These are phyloP conservation scores for Suillus americanus DNA, from an alignment of 768 basidiomycete species.

Conservation along the genomic window DNA sequence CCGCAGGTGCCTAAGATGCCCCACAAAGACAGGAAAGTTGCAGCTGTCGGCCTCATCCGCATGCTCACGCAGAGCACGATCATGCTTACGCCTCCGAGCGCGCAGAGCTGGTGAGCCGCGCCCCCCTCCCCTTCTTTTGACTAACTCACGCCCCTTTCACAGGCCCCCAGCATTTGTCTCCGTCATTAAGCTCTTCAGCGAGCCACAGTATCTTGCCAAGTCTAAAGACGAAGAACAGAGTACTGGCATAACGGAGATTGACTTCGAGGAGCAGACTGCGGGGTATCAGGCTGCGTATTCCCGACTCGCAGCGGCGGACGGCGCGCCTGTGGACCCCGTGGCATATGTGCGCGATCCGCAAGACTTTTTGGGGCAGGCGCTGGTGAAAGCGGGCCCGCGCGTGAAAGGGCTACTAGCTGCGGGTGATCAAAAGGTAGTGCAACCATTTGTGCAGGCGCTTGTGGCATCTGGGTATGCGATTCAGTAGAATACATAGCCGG, in stretches of 20 bases:
- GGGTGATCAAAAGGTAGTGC: conserved; percentile 18
- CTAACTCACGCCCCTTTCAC: not conserved
- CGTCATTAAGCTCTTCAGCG: conserved; percentile 73
- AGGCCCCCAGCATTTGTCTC: conserved; percentile 74
- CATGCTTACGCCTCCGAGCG: conserved; percentile 66
- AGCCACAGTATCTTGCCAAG: conserved; percentile 65
- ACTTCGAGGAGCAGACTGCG: conserved; percentile 86
- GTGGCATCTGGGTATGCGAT: conserved; percentile 30
- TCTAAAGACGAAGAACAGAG: conserved; percentile 44
- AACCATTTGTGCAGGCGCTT: conserved; percentile 32
- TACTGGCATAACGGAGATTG: conserved; percentile 69
- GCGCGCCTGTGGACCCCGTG: conserved; percentile 56
- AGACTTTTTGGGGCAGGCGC: conserved; percentile 49
- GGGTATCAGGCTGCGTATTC: conserved; percentile 97
- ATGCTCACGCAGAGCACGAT: conserved; percentile 71
- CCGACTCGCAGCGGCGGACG: conserved; percentile 80
- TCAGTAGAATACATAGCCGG: conserved; percentile 9
- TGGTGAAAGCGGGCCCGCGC: conserved; percentile 20
- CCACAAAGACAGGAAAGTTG: conserved; percentile 82
- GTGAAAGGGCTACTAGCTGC: conserved; percentile 22
- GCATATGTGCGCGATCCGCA: conserved; percentile 58
- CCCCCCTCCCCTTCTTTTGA: no score
- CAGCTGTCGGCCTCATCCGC: conserved; percentile 75
- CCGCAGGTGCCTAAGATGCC: conserved; percentile 82
- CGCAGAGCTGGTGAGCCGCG: conserved; percentile 59